Conservation (phyloP, 2,329 filamentous ascomycete species). For the Phialophora verrucosa region DNA sequence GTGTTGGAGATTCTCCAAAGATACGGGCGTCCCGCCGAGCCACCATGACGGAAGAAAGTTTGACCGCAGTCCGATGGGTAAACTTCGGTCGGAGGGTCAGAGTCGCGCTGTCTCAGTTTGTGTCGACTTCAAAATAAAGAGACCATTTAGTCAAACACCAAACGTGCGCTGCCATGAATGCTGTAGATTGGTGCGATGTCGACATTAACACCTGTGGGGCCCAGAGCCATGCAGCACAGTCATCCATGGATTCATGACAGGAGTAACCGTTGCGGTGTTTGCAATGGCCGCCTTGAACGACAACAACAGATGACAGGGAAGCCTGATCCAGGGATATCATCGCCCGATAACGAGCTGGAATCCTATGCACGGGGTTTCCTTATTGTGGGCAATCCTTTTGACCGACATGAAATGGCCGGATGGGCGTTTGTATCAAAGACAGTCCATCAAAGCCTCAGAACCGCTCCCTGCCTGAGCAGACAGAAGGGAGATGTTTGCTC, state of each 20-base stretch:
- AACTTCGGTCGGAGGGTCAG: not conserved
- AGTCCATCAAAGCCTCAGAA: not conserved
- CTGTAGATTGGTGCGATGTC: not conserved
- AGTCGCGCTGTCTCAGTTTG: not conserved
- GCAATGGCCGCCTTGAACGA: not conserved
- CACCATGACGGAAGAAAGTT: not conserved
- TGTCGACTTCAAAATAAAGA: not conserved
- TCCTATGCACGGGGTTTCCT: no score
- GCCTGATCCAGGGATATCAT: not conserved
- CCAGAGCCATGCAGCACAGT: not conserved
- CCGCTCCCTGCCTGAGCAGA: not conserved
- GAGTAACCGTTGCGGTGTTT: not conserved
- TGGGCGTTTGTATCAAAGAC: not conserved
- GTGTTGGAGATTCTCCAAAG: not conserved
- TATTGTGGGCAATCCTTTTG: not conserved
- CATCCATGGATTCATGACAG: not conserved
- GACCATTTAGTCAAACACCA: not conserved
- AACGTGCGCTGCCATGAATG: not conserved
- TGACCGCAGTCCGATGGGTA: not conserved
- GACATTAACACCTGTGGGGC: not conserved
- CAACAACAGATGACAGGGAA: not conserved
- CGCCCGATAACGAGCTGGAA: not conserved
- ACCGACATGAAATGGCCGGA: not conserved
- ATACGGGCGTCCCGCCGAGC: no score
- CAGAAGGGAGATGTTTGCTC: not conserved